These are phyloP conservation scores for Nicotiana tabacum DNA, from an alignment of 257 asterid genomes.

Conservation along the genomic window DNA sequence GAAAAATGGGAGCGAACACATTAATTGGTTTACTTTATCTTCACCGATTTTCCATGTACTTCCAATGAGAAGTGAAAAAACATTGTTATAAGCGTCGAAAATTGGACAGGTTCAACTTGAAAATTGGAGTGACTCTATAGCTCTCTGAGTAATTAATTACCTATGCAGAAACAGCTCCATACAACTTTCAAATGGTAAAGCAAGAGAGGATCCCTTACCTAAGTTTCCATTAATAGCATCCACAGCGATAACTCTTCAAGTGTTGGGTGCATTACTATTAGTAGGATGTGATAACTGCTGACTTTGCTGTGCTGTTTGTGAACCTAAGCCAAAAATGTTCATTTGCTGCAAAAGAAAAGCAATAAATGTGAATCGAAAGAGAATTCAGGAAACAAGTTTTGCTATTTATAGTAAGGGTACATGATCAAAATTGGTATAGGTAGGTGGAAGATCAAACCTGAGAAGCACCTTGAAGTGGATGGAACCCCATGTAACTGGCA, in stretches of 20 bases:
- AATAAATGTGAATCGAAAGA: background rate
- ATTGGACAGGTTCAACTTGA: background rate
- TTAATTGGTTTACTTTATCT: background rate
- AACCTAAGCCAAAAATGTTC: constrained; percentile 47
- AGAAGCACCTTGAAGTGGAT: constrained; percentile 40
- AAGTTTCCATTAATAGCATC: background rate
- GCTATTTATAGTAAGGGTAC: background rate
- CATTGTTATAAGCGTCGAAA: background rate
- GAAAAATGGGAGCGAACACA: background rate
- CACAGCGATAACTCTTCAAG: constrained; percentile 1
- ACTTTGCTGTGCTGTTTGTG: constrained; percentile 41
- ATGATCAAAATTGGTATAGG: background rate
- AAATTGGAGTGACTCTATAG: background rate
- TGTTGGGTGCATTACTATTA: constrained; percentile 31
- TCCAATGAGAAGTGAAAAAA: background rate
- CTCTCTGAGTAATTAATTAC: background rate
- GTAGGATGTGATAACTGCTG: constrained; percentile 26
- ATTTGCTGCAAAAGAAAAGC: constrained; percentile 31
- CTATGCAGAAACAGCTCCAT: background rate
- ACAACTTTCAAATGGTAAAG: background rate
- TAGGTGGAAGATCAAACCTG: constrained; percentile 36
- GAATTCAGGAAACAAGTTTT: background rate
- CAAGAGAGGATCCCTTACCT: background rate
- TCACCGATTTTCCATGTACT: background rate
- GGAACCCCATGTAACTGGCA: constrained; percentile 57